These are phyloP conservation scores for Cornus controversa DNA, from an alignment of 148 eudicot genomes.

Conservation along the genomic window DNA sequence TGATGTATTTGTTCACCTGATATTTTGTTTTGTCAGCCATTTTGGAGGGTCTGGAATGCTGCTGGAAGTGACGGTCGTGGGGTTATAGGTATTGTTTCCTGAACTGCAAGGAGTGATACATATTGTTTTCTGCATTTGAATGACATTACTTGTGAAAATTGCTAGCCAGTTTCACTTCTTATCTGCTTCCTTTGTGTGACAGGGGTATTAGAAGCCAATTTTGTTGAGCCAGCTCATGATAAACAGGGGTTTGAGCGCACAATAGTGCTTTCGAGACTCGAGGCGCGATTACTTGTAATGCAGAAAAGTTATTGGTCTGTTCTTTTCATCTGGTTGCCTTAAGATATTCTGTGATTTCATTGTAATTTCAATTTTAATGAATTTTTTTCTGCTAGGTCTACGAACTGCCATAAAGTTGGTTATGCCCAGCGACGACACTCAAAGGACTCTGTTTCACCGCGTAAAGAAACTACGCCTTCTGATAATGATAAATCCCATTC, in stretches of 20 bases:
- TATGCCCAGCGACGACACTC: conserved; percentile 48
- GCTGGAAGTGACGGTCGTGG: conserved; percentile 90
- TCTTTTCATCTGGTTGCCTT: neutral
- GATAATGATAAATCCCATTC: conserved; percentile 24
- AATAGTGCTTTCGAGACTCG: conserved; percentile 65
- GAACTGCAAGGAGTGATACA: neutral
- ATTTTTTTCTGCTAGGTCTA: conserved; percentile 37
- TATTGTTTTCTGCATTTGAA: neutral
- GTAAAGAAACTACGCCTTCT: conserved; percentile 14
- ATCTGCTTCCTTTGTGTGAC: neutral
- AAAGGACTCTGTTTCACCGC: conserved; percentile 21
- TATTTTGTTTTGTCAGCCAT: conserved; percentile 47
- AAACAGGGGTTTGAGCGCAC: conserved; percentile 86
- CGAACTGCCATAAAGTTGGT: conserved; percentile 46
- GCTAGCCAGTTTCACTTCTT: neutral
- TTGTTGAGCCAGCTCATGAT: conserved; percentile 86
- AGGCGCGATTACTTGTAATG: conserved; percentile 40
- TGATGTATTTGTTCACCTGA: conserved; percentile 1
- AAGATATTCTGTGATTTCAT: neutral
- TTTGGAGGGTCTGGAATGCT: conserved; percentile 87
- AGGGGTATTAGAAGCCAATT: conserved; percentile 81
- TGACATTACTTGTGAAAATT: neutral
- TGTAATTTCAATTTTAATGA: neutral
- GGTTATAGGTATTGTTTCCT: conserved; percentile 50
- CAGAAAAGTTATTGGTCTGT: conserved; percentile 70